Percentiles rank a stretch among this genome's conserved stretches.
These are phyloP conservation scores for Casaregolazyma suthepensis DNA, from an alignment of 1,139 yeast genomes.

Conservation along the genomic window DNA sequence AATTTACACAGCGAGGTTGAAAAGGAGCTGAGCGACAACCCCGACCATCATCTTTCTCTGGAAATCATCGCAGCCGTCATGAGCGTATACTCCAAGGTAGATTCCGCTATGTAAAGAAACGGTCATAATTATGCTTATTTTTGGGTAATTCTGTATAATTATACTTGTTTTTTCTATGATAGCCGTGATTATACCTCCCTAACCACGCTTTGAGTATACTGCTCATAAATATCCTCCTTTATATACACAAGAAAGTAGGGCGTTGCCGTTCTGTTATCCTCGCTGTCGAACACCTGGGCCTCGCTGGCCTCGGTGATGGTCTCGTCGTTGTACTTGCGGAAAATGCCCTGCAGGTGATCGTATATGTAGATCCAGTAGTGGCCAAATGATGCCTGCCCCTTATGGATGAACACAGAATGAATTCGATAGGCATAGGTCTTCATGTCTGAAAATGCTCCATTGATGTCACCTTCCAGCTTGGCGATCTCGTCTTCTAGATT, in stretches of 20 bases:
- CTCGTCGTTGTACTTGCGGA: constrained; percentile 91
- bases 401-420: constrained; percentile 87
- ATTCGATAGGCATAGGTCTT: constrained; percentile 67
- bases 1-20: constrained; percentile 66
- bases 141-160: not conserved
- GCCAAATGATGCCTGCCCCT: constrained; percentile 95
- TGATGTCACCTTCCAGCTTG: constrained; percentile 43
- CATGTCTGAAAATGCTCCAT: constrained; percentile 55
- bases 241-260: constrained; percentile 89
- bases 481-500: constrained; percentile 31
- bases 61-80: constrained; percentile 88
- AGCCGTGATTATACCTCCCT: constrained; percentile 13
- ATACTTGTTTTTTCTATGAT: constrained; percentile 1
- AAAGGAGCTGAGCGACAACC: constrained; percentile 53
- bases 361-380: constrained; percentile 94
- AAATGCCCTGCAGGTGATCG: constrained; percentile 61
- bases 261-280: constrained; percentile 69
- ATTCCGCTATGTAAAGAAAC: constrained; percentile 26
- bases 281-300: constrained; percentile 62
- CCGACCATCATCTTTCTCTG: constrained; percentile 61
- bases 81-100: constrained; percentile 33
- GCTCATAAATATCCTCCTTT: constrained; percentile 52
- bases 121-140: not conserved
- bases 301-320: constrained; percentile 71
- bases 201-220: constrained; percentile 55